A percentile compares a stretch with the other conserved stretches of the same genome.
These are phyloP conservation scores for Dryadomyces quercivorus DNA, from an alignment of 2,329 filamentous ascomycete genomes.

Conservation along the genomic window DNA sequence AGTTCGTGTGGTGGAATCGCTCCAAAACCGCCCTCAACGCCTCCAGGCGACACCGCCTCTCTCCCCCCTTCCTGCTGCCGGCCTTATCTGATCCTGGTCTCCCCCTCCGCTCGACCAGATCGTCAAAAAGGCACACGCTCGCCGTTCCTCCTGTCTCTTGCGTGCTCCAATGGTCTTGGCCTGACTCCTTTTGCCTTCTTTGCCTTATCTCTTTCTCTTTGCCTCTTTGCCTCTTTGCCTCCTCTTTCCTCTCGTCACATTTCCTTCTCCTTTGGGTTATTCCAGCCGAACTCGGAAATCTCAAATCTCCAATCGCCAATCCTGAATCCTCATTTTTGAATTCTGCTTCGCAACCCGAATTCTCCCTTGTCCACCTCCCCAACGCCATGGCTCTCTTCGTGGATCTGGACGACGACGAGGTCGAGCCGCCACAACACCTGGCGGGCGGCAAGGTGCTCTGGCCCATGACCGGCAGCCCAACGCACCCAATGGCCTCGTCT, in stretches of 20 bases:
- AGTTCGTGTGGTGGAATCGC: background rate
- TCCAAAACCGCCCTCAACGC: background rate
- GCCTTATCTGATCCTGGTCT: background rate
- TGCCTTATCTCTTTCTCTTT: slow-evolving; percentile 1
- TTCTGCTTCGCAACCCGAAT: no score
- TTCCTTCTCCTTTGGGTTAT: slow-evolving; percentile 4
- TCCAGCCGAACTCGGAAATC: no score
- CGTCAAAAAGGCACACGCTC: background rate
- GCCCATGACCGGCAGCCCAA: slow-evolving; percentile 8
- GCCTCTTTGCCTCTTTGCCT: background rate
- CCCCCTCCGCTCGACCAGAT: background rate
- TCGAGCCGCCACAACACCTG: slow-evolving; percentile 15
- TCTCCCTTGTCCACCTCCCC: no score
- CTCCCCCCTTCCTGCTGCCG: background rate
- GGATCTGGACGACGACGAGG: slow-evolving; percentile 20
- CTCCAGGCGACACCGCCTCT: background rate
- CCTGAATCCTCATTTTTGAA: no score
- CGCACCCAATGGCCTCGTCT: background rate
- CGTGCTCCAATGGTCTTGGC: slow-evolving; percentile 5
- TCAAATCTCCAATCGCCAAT: no score
- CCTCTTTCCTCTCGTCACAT: slow-evolving; percentile 1
- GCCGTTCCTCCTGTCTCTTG: background rate
- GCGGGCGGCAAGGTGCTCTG: slow-evolving; percentile 15
- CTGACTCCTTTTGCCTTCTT: background rate
- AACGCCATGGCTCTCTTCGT: slow-evolving; percentile 20